Percentiles rank a stretch among this genome's conserved stretches.
phyloP scores from a whole-genome alignment of 768 basidiomycete species.

The Clathrus columnatus region DNA sequence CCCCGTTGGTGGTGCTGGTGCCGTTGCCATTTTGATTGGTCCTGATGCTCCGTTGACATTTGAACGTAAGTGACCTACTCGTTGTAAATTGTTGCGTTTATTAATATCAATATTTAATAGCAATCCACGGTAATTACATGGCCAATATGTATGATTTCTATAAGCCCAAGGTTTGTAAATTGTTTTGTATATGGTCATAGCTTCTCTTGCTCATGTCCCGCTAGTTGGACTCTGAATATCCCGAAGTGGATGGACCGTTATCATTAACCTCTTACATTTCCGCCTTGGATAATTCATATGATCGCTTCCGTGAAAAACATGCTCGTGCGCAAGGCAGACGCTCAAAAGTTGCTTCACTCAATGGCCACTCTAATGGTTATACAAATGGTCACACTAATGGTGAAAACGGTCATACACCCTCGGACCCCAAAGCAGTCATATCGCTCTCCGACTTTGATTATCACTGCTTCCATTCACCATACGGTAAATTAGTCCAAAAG shows the following conservation, averaged over 20 bases:
- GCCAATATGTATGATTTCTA: constrained; percentile 98
- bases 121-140: constrained; percentile 95
- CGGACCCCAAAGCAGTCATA: constrained; percentile 39
- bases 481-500: constrained; percentile 98
- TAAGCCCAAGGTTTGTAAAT: constrained; percentile 66
- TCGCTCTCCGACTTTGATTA: constrained; percentile 84
- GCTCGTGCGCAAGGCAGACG: constrained; percentile 39
- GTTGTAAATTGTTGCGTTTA: neutral
- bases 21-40: constrained; percentile 89
- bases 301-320: constrained; percentile 73
- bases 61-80: constrained; percentile 65
- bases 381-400: constrained; percentile 29
- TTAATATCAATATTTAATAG: constrained; percentile 33
- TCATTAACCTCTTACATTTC: constrained; percentile 93
- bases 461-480: constrained; percentile 93
- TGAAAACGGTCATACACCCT: constrained; percentile 25
- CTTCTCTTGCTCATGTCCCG: neutral
- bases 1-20: constrained; percentile 95
- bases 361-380: constrained; percentile 15
- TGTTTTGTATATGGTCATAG: neutral
- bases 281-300: constrained; percentile 86
- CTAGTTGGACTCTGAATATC: constrained; percentile 80
- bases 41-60: constrained; percentile 92
- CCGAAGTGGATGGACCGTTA: constrained; percentile 94
- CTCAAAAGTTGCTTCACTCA: constrained; percentile 17